Conservation (phyloP, 306 rosid genomes). For the Aeschynomene evenia region DNA sequence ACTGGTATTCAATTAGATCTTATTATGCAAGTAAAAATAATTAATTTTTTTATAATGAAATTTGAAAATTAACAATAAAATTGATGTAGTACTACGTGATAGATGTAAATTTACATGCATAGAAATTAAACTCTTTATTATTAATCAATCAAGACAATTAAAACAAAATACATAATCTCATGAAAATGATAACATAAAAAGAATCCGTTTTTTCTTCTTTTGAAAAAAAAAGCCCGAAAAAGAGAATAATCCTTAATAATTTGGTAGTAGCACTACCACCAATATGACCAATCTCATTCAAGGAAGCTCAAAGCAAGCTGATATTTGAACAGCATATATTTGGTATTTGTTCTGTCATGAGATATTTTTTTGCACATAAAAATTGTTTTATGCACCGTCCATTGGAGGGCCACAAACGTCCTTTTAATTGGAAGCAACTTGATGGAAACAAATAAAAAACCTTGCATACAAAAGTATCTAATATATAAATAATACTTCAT, state of each 20-base stretch:
- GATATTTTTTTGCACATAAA: not conserved
- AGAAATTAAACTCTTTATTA: too few species aligned
- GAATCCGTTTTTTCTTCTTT: not conserved
- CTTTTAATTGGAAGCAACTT: slow-evolving; percentile 3
- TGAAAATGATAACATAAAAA: not conserved
- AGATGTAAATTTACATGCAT: too few species aligned
- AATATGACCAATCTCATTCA: not conserved
- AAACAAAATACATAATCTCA: too few species aligned
- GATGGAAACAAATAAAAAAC: not conserved
- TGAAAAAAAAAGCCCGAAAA: not conserved
- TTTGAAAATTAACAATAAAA: too few species aligned
- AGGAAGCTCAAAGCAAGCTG: not conserved
- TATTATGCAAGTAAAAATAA: too few species aligned
- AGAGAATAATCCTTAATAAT: not conserved
- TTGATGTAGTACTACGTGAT: too few species aligned
- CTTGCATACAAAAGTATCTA: not conserved
- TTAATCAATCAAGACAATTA: too few species aligned
- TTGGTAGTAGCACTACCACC: not conserved
- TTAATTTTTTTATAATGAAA: too few species aligned
- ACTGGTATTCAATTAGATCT: too few species aligned
- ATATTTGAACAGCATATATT: not conserved
- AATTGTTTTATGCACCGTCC: slow-evolving; percentile 23
- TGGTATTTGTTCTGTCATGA: not conserved
- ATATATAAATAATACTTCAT: not conserved
- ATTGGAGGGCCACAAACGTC: slow-evolving; percentile 15